phyloP scores from a whole-genome alignment of 2,329 filamentous ascomycete genomes.

The Phoma sp. region DNA sequence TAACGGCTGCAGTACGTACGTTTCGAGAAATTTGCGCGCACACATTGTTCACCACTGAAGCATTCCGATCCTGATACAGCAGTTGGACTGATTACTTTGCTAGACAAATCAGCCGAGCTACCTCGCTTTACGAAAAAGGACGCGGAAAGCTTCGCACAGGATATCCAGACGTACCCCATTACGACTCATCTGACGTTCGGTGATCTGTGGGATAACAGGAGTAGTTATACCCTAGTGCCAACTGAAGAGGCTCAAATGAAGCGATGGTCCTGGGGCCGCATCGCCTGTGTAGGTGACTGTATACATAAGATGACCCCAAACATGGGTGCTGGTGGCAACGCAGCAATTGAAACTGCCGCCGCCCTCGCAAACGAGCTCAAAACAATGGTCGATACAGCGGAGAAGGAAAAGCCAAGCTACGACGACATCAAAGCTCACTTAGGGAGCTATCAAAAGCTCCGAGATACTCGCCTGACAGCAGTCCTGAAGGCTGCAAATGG shows the following conservation, averaged over 20 bases:
- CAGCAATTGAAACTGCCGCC: slow-evolving; percentile 27
- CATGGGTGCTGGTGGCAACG: slow-evolving; percentile 26
- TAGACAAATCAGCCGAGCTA: slow-evolving; percentile 32
- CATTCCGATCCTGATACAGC: too few relatives aligned
- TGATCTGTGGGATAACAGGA: slow-evolving; percentile 41
- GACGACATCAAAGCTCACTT: slow-evolving; percentile 12
- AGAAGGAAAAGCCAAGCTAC: slow-evolving; percentile 19
- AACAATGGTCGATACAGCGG: slow-evolving; percentile 13
- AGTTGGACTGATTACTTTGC: background rate
- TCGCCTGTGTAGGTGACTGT: slow-evolving; percentile 50
- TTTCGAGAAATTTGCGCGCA: too few relatives aligned
- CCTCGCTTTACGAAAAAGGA: slow-evolving; percentile 44
- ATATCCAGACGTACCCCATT: slow-evolving; percentile 32
- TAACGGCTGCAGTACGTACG: slow-evolving; percentile 13
- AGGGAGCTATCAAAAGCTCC: slow-evolving; percentile 16
- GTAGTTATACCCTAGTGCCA: slow-evolving; percentile 28
- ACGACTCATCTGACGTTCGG: slow-evolving; percentile 38
- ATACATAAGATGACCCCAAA: slow-evolving; percentile 48
- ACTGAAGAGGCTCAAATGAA: slow-evolving; percentile 48
- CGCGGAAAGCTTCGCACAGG: slow-evolving; percentile 31
- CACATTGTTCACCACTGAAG: too few relatives aligned
- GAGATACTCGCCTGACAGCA: slow-evolving; percentile 10
- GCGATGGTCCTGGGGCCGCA: slow-evolving; percentile 49
- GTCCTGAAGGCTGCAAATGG: slow-evolving; percentile 10
- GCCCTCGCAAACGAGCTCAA: slow-evolving; percentile 21